A percentile compares a stretch with the other conserved stretches of the same genome.
These are phyloP conservation scores for Sphenostylis stenocarpa DNA, from an alignment of 306 rosid genomes.

Conservation along the genomic window DNA sequence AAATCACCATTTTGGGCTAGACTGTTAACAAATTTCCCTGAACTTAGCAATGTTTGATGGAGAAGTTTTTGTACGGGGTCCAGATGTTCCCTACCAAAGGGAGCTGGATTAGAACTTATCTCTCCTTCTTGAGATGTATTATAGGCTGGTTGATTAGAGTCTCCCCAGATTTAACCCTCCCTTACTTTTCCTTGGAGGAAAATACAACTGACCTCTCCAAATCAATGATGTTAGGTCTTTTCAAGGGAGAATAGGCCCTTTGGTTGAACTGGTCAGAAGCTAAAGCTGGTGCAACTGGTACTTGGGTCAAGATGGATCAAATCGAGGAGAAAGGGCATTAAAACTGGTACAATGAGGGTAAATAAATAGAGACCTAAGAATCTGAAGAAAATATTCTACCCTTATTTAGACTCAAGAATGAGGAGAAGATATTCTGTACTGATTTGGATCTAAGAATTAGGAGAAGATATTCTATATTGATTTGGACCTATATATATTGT, in stretches of 20 bases:
- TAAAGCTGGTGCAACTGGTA: neutral
- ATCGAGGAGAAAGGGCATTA: too few relatives aligned
- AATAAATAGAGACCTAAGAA: neutral
- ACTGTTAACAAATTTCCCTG: too few relatives aligned
- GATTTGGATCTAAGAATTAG: neutral
- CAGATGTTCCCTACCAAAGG: too few relatives aligned
- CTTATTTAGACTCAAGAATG: too few relatives aligned
- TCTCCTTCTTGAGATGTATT: too few relatives aligned
- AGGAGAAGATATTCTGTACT: neutral
- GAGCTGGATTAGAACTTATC: too few relatives aligned
- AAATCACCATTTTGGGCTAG: too few relatives aligned
- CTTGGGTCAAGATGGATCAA: neutral
- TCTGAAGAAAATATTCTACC: too few relatives aligned
- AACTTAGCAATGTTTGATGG: too few relatives aligned
- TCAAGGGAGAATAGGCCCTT: neutral
- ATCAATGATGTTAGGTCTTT: neutral
- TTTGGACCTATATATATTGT: neutral
- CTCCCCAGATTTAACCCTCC: neutral
- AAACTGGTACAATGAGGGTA: neutral
- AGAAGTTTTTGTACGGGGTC: too few relatives aligned
- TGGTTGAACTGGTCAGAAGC: neutral
- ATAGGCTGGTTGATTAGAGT: neutral
- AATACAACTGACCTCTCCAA: neutral
- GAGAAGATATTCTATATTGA: neutral
- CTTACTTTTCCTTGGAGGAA: neutral